Base-by-base conservation (phyloP, 306 rosid genomes). In the Cajanus cajan region DNA sequence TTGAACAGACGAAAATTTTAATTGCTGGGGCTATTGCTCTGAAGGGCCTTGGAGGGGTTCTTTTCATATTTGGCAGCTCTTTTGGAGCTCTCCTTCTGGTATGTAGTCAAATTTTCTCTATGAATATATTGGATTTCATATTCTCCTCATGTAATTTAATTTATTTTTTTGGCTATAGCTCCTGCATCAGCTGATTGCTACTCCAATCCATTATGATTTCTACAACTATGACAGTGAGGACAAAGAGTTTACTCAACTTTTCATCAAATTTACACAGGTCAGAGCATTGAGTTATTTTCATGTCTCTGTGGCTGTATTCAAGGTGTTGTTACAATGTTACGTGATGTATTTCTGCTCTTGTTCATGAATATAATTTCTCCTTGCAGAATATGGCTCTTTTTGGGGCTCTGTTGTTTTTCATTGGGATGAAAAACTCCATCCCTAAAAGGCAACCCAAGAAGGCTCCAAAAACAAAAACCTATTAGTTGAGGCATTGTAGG, bases 331-430 rank as follows among this genome's bases (percentile, higher is more conserved):
- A 15, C 57, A 24, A 79, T 61, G 14, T 64, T 73, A n/a, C 24
- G 31, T 21, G 12, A 69, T 76, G 37, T 44, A 47, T 39, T 65
- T 13, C 58, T 76, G 40, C 55, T 10, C 62, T 16, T 73, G 24
- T 16, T 50, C 8, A 43, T 54, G 52, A 74, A 50, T 78, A 9
- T 25, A 33, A 52, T 61, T 34, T 6, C 59, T 51, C 8, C 31
- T 77, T 74, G 86, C 91, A 92, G 91, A 87, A 90, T 59, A 73
- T 87, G 88, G 91, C 91, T 71, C 87, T 90, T 34, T 82, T 87
- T 21, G 93, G 97, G 40, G 91, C 97, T 39, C 52, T 92, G 24
- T 54, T 90, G 83, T 87, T 87, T 71, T 92, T 92, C 65, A 66
- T 87, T 57, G 94, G 90, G 71, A 90, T 88, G 97, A 92, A 90